phyloP scores from a whole-genome alignment of 1,284 basidiomycete genomes.

The Bjerkandera adusta region DNA sequence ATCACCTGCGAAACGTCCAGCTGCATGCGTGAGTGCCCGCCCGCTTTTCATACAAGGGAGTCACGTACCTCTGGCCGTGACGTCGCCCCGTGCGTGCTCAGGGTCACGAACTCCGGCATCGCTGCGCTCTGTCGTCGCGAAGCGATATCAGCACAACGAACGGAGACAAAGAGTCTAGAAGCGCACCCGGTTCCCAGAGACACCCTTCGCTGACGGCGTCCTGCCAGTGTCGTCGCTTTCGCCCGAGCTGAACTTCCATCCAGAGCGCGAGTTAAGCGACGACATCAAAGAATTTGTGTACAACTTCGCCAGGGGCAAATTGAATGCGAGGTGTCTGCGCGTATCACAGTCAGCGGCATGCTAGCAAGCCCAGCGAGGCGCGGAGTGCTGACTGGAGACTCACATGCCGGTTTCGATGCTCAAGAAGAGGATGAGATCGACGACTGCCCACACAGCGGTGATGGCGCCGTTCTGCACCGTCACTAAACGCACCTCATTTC shows the following conservation, averaged over 20 bases:
- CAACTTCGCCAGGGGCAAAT: conserved; percentile 33
- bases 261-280: conserved; percentile 29
- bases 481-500: conserved; percentile 21
- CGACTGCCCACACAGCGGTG: conserved; percentile 33
- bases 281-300: conserved; percentile 36
- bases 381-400: conserved; percentile 5
- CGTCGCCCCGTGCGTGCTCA: conserved; percentile 2
- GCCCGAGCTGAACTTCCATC: conserved; percentile 8
- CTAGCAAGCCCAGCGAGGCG: no score
- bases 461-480: conserved; percentile 36
- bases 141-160: not conserved
- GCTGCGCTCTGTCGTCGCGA: conserved; percentile 3
- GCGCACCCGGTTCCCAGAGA: not conserved
- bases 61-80: conserved; percentile 3
- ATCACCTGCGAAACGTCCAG: conserved; percentile 4
- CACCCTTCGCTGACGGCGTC: not conserved
- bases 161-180: not conserved
- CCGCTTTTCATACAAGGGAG: not conserved
- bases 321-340: conserved; percentile 30
- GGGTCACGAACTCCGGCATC: conserved; percentile 12
- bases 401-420: conserved; percentile 27
- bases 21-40: not conserved
- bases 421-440: conserved; percentile 31
- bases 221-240: not conserved
- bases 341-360: no score